A percentile compares a stretch with the other conserved stretches of the same genome.
phyloP scores from a whole-genome alignment of 2,329 filamentous ascomycete species.

The Ophiostoma tasmaniense region DNA sequence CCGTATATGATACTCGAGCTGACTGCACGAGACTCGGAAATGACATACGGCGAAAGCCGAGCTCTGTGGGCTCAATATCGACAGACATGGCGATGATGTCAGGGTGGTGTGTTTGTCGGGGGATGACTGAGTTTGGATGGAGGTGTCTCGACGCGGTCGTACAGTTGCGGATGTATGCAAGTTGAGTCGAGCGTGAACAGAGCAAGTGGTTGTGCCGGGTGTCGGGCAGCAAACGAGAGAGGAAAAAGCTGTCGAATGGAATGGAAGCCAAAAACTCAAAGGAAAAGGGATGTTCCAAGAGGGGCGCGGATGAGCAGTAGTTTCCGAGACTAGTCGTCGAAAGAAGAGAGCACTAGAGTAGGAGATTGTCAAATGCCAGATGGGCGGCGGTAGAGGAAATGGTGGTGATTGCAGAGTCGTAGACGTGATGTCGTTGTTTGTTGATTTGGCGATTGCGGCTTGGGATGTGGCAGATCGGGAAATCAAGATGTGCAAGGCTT shows the following conservation, averaged over 20 bases:
- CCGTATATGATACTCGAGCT: neutral
- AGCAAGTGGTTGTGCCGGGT: neutral
- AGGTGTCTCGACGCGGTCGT: neutral
- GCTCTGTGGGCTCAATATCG: constrained; percentile 82
- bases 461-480: constrained; percentile 4
- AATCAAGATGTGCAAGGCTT: constrained; percentile 7
- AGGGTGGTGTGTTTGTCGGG: neutral
- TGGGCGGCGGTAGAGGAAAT: neutral
- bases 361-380: neutral
- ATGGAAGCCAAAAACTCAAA: neutral
- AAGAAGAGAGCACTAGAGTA: neutral
- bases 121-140: too few species aligned
- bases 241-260: neutral
- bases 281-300: constrained; percentile 4
- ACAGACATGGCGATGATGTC: constrained; percentile 65
- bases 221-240: neutral
- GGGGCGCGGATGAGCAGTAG: neutral
- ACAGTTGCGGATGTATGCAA: neutral
- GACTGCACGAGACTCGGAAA: neutral
- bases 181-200: neutral
- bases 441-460: neutral
- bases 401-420: neutral
- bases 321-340: neutral
- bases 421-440: neutral
- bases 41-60: constrained; percentile 85